Evolutionary conservation across 805 yeast genomes (phyloP).

Genomic region (Ogataea zsoltii): DNA sequence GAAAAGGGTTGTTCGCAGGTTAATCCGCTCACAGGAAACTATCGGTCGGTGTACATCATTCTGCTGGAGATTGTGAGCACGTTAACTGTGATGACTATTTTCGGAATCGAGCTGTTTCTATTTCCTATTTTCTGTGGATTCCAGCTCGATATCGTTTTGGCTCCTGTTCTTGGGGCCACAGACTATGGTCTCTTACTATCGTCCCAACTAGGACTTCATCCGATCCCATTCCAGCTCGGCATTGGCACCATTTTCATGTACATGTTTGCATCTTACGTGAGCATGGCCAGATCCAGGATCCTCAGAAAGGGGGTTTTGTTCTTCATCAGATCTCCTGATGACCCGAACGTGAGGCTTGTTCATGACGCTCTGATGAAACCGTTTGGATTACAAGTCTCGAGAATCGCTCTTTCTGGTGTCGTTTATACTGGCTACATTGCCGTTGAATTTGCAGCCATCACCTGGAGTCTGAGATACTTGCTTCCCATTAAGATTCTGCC

Average conservation of each 20-base stretch:
- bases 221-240: constrained; percentile 49
- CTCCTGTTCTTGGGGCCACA: constrained; percentile 49
- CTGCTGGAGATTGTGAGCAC: constrained; percentile 61
- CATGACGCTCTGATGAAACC: constrained; percentile 87
- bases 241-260: constrained; percentile 81
- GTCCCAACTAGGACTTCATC: not conserved
- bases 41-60: constrained; percentile 51
- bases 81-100: constrained; percentile 70
- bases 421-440: constrained; percentile 74
- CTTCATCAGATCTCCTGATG: constrained; percentile 92
- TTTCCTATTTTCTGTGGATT: constrained; percentile 89
- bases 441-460: constrained; percentile 69
- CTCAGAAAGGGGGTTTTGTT: constrained; percentile 87
- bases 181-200: constrained; percentile 12
- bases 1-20: constrained; percentile 33
- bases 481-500: constrained; percentile 35
- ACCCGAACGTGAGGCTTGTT: constrained; percentile 81
- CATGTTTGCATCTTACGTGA: constrained; percentile 79
- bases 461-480: constrained; percentile 47
- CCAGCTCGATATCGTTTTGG: constrained; percentile 65
- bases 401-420: constrained; percentile 70
- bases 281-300: constrained; percentile 72
- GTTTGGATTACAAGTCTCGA: constrained; percentile 65
- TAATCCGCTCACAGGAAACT: constrained; percentile 50
- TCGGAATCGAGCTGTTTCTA: constrained; percentile 74